Percentiles rank a stretch among this genome's conserved stretches.
Conservation (phyloP, 2,329 filamentous ascomycete genomes). For the Intubia oerlemansii region DNA sequence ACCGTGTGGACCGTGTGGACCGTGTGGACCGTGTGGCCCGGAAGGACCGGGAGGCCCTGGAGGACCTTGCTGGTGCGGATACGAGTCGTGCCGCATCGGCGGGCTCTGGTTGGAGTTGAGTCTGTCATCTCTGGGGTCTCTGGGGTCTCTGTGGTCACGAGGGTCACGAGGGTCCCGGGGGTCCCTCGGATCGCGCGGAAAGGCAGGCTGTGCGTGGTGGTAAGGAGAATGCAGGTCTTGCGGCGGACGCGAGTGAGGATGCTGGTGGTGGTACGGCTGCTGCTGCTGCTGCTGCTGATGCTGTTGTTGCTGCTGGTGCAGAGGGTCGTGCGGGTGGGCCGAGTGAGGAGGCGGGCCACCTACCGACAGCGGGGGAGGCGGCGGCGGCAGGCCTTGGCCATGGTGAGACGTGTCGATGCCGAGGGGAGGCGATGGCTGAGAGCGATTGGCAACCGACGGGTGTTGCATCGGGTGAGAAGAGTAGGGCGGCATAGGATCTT, state of each 20-base stretch:
- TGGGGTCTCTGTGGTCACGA: constrained; percentile 4
- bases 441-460: constrained; percentile 6
- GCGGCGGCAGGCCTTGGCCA: neutral
- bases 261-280: too few relatives aligned
- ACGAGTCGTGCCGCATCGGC: constrained; percentile 1
- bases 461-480: neutral
- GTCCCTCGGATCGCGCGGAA: constrained; percentile 1
- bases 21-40: neutral
- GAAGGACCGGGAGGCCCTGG: neutral
- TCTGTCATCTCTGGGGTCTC: neutral
- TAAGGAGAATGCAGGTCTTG: constrained; percentile 16
- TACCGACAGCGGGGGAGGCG: neutral
- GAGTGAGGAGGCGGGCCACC: neutral
- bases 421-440: constrained; percentile 21
- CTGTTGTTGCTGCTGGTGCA: too few relatives aligned
- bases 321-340: neutral
- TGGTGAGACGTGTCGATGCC: constrained; percentile 16
- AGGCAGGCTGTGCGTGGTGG: constrained; percentile 11
- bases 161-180: constrained; percentile 6
- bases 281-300: too few relatives aligned
- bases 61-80: constrained; percentile 7
- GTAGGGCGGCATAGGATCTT: too few relatives aligned
- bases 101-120: constrained; percentile 7
- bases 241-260: constrained; percentile 6
- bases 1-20: neutral